phyloP scores from a whole-genome alignment of 2,329 filamentous ascomycete species.

The Nothopassalora personata region DNA sequence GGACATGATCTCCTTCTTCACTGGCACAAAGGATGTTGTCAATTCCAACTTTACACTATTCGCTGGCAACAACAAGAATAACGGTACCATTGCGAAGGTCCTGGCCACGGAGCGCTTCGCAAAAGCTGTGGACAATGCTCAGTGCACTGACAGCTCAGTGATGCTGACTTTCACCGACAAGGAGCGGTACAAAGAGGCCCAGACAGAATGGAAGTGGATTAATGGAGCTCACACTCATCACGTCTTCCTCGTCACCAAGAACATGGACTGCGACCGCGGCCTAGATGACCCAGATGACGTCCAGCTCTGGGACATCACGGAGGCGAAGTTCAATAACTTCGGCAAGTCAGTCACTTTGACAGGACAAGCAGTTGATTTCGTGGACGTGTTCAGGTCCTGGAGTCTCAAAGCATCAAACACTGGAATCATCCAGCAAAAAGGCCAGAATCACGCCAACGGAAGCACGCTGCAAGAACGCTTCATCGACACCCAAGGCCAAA shows the following conservation, averaged over 20 bases:
- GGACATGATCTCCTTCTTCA: background rate
- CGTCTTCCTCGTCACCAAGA: background rate
- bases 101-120: background rate
- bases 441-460: background rate
- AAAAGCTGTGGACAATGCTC: background rate
- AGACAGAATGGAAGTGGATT: conserved; percentile 1
- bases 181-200: background rate
- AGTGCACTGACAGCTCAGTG: background rate
- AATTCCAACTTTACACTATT: background rate
- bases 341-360: background rate
- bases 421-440: background rate
- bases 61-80: background rate
- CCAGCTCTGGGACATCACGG: conserved; percentile 1
- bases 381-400: background rate
- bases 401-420: conserved; percentile 1
- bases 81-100: background rate
- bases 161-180: background rate
- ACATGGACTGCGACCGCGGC: background rate
- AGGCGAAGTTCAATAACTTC: background rate
- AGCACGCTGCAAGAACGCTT: background rate
- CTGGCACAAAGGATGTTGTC: background rate
- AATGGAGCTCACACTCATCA: background rate
- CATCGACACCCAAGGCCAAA: background rate
- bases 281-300: background rate
- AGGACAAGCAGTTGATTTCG: background rate